Evolutionary conservation across 768 basidiomycete species (phyloP).

Genomic region (Amanita phalloides): DNA sequence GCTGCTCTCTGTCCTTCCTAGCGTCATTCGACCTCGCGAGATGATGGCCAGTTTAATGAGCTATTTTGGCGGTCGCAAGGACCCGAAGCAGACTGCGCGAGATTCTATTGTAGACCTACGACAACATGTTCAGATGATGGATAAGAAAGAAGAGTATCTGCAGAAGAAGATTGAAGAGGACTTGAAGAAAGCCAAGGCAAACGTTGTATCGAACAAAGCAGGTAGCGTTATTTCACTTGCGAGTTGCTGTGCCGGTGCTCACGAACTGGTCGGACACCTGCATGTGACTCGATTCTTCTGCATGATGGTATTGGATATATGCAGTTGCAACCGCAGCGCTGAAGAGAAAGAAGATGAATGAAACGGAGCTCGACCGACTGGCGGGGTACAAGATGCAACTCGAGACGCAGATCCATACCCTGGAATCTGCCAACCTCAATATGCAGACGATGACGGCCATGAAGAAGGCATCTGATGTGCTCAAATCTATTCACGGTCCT

Average conservation of each 20-base stretch:
- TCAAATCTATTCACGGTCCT: slow-evolving; percentile 82
- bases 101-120: slow-evolving; percentile 91
- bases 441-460: slow-evolving; percentile 95
- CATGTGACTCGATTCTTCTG: neutral
- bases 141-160: slow-evolving; percentile 98
- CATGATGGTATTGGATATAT: neutral
- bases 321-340: slow-evolving; percentile 84
- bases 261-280: slow-evolving; percentile 3
- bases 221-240: slow-evolving; percentile 43
- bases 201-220: slow-evolving; percentile 88
- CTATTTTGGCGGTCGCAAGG: slow-evolving; percentile 78
- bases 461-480: slow-evolving; percentile 88
- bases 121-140: slow-evolving; percentile 91
- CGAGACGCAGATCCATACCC: slow-evolving; percentile 93
- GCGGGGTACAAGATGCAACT: slow-evolving; percentile 79
- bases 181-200: slow-evolving; percentile 79
- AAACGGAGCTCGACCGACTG: slow-evolving; percentile 78
- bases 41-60: slow-evolving; percentile 79
- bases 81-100: slow-evolving; percentile 76
- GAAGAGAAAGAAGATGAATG: slow-evolving; percentile 86
- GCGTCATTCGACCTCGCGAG: slow-evolving; percentile 1
- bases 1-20: slow-evolving; percentile 1
- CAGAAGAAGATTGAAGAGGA: slow-evolving; percentile 97
- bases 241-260: slow-evolving; percentile 1
- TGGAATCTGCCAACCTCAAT: slow-evolving; percentile 96